A percentile compares a stretch with the other conserved stretches of the same genome.
Conservation (phyloP, 257 asterid genomes). For the Solanum medicagineum region DNA sequence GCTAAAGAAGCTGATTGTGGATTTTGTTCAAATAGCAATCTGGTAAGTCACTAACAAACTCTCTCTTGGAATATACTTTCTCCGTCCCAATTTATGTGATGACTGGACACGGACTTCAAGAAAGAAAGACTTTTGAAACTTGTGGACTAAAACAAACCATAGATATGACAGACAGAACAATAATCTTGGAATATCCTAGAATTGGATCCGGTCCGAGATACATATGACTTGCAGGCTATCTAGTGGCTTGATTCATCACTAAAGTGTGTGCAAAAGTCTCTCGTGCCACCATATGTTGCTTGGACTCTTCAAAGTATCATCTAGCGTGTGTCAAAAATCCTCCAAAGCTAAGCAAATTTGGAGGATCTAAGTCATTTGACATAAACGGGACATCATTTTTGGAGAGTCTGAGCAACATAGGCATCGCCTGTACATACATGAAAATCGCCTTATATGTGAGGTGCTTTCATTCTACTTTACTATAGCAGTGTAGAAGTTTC, state of each 20-base stretch:
- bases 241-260: background rate
- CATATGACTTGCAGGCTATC: background rate
- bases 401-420: background rate
- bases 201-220: background rate
- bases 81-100: background rate
- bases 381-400: background rate
- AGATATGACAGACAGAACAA: background rate
- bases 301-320: background rate
- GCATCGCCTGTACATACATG: background rate
- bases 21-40: background rate
- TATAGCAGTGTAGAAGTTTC: background rate
- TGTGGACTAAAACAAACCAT: background rate
- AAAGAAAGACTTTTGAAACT: background rate
- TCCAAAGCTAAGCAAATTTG: background rate
- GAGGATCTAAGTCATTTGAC: background rate
- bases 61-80: background rate
- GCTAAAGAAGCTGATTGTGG: slow-evolving; percentile 1
- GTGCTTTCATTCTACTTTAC: background rate
- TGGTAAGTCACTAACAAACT: background rate
- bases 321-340: background rate
- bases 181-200: background rate
- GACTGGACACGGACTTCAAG: background rate
- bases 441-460: background rate
- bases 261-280: background rate
- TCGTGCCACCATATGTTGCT: background rate